Percentiles rank a stretch among this genome's conserved stretches.
Conservation (phyloP, 345 rosid species). For the Gossypium ekmanianum region DNA sequence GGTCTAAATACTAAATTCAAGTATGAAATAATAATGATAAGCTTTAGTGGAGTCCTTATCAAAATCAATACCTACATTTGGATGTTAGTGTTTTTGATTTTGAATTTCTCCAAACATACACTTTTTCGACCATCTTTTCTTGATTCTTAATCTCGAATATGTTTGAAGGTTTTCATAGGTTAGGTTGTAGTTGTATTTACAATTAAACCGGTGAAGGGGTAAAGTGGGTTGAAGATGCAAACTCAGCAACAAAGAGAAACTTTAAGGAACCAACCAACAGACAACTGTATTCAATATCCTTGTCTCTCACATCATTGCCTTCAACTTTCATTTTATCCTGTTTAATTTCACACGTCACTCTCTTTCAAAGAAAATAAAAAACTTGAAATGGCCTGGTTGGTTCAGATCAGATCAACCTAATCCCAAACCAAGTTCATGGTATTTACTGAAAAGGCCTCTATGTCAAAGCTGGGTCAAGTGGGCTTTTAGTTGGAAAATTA, state of each 20-base stretch:
- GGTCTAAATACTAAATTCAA: no score
- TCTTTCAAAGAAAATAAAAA: no score
- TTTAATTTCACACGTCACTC: background rate
- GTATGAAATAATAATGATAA: no score
- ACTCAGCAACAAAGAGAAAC: background rate
- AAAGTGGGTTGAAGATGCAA: background rate
- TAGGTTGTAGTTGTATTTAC: background rate
- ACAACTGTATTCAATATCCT: background rate
- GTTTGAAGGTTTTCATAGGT: no score
- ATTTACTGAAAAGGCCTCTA: background rate
- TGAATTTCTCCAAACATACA: no score
- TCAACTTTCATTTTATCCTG: background rate
- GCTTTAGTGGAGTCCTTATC: background rate
- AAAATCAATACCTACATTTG: no score
- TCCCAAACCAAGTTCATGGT: no score
- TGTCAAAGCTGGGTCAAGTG: background rate
- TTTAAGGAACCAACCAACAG: background rate
- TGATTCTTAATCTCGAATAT: no score
- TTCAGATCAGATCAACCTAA: no score
- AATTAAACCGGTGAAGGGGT: background rate
- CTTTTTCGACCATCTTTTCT: no score
- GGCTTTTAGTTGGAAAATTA: background rate
- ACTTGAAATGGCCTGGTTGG: no score
- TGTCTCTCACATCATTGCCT: background rate
- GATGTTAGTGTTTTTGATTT: no score